These are phyloP conservation scores for Simplicillium aogashimaense DNA, from an alignment of 2,329 filamentous ascomycete species.

Conservation along the genomic window DNA sequence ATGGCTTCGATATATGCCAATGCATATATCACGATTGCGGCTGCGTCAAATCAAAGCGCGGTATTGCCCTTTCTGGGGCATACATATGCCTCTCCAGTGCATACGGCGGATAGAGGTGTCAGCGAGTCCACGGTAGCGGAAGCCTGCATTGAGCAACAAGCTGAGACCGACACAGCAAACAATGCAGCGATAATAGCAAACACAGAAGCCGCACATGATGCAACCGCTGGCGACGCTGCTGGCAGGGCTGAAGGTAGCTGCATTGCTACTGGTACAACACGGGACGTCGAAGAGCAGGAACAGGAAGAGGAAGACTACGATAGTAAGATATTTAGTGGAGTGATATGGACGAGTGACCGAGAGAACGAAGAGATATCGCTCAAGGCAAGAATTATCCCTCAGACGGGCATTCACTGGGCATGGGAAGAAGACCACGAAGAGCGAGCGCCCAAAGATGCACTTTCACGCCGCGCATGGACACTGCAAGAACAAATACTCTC, in stretches of 20 bases:
- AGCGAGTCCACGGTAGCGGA: too few relatives aligned
- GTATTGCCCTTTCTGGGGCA: conserved; percentile 4
- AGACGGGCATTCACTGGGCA: conserved; percentile 1
- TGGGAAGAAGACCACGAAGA: conserved; percentile 1
- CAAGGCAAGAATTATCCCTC: neutral
- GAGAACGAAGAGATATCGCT: neutral
- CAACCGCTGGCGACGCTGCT: too few relatives aligned
- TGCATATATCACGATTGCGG: conserved; percentile 9
- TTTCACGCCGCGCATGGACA: conserved; percentile 7
- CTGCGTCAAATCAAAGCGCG: conserved; percentile 5
- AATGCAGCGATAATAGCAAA: too few relatives aligned
- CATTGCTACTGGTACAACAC: too few relatives aligned
- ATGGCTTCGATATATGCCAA: conserved; percentile 10
- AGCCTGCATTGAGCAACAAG: too few relatives aligned
- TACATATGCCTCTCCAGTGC: neutral
- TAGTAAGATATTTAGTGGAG: too few relatives aligned
- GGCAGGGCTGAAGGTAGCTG: too few relatives aligned
- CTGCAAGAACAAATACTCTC: conserved; percentile 7
- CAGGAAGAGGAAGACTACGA: too few relatives aligned
- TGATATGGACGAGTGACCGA: too few relatives aligned
- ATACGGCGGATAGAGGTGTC: neutral
- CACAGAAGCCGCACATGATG: too few relatives aligned
- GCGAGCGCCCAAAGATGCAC: conserved; percentile 6
- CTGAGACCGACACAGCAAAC: too few relatives aligned
- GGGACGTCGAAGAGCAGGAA: too few relatives aligned